A percentile compares a stretch with the other conserved stretches of the same genome.
Evolutionary conservation across 768 basidiomycete genomes (phyloP).

Genomic region (Mycena kentingensis): DNA sequence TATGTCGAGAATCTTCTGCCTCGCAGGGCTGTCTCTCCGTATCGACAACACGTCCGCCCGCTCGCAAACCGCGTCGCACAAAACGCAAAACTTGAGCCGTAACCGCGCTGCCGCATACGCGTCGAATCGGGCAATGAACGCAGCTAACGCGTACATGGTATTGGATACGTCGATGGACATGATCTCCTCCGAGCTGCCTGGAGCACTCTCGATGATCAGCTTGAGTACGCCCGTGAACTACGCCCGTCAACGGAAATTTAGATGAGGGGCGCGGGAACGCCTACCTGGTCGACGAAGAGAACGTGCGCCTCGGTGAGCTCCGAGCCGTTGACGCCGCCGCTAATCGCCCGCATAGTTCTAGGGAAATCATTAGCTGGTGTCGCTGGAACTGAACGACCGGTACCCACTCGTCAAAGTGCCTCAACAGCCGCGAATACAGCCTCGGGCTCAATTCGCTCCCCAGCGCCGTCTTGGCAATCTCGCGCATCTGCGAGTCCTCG

Average conservation of each 20-base stretch:
- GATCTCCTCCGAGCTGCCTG: conserved; percentile 57
- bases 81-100: conserved; percentile 72
- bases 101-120: conserved; percentile 59
- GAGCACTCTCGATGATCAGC: conserved; percentile 73
- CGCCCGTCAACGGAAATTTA: not conserved
- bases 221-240: conserved; percentile 78
- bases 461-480: conserved; percentile 77
- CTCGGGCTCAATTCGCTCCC: conserved; percentile 76
- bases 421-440: conserved; percentile 67
- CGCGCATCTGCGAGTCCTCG: conserved; percentile 68
- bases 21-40: conserved; percentile 65
- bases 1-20: conserved; percentile 73
- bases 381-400: not conserved
- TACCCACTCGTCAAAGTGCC: conserved; percentile 73
- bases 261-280: conserved; percentile 7
- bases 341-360: conserved; percentile 55
- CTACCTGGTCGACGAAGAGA: conserved; percentile 75
- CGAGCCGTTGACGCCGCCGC: conserved; percentile 44
- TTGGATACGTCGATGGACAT: conserved; percentile 65
- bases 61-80: conserved; percentile 69
- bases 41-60: conserved; percentile 61
- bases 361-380: not conserved
- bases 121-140: conserved; percentile 64
- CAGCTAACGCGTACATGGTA: conserved; percentile 59
- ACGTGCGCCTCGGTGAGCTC: conserved; percentile 45